A percentile compares a stretch with the other conserved stretches of the same genome.
phyloP scores from a whole-genome alignment of 2,329 filamentous ascomycete species.

The Colletotrichum melonis region DNA sequence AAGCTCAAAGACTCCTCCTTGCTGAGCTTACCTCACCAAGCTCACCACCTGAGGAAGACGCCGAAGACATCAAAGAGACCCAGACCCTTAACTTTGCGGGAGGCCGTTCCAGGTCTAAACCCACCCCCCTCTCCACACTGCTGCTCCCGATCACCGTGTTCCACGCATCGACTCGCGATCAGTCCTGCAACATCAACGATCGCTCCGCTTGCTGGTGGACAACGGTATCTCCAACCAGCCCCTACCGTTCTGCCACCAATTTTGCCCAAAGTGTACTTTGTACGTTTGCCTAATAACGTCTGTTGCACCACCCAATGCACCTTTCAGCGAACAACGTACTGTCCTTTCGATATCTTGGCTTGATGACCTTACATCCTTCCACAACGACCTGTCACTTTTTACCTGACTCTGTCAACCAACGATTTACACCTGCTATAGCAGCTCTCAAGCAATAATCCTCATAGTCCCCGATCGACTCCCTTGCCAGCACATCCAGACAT shows the following conservation, averaged over 20 bases:
- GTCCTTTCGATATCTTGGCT: neutral
- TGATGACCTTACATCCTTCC: neutral
- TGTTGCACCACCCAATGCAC: no score
- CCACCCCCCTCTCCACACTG: constrained; percentile 17
- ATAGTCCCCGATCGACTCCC: neutral
- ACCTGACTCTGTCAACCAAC: neutral
- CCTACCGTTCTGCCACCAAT: neutral
- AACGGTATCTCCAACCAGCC: constrained; percentile 20
- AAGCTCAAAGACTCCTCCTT: neutral
- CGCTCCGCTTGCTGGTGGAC: constrained; percentile 19
- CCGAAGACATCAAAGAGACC: neutral
- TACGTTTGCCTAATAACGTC: neutral
- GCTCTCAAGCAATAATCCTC: neutral
- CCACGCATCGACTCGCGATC: constrained; percentile 31
- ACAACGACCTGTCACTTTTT: constrained; percentile 22
- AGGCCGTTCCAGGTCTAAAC: neutral
- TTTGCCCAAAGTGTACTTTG: constrained; percentile 12
- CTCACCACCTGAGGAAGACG: neutral
- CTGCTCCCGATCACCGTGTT: constrained; percentile 31
- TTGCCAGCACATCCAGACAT: constrained; percentile 1
- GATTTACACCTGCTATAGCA: neutral
- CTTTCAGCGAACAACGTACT: neutral
- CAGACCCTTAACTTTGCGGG: neutral
- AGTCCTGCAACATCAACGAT: constrained; percentile 29
- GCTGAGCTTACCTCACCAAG: neutral